Conservation (phyloP, 2,329 filamentous ascomycete species). For the Arthrobotrys sphaeroides region DNA sequence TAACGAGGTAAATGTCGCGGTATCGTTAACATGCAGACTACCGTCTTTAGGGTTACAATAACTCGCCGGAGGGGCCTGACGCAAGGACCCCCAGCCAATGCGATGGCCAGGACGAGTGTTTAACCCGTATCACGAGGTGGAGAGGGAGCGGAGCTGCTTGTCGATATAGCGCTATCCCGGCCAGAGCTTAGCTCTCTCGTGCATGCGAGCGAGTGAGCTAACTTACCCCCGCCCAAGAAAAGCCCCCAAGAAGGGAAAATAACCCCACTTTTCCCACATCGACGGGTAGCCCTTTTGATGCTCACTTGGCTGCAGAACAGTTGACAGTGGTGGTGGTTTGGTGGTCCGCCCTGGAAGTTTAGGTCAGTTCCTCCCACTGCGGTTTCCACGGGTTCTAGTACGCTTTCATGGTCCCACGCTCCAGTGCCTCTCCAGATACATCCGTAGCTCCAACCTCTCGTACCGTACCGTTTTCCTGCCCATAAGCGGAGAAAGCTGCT, state of each 20-base stretch:
- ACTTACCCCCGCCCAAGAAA: not conserved
- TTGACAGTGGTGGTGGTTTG: not conserved
- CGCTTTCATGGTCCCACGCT: not conserved
- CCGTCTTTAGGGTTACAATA: slow-evolving; percentile 48
- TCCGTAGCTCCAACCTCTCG: not conserved
- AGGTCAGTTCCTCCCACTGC: slow-evolving; percentile 44
- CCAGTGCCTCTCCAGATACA: not conserved
- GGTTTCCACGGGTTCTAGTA: not conserved
- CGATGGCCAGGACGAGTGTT: slow-evolving; percentile 3
- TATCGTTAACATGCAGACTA: slow-evolving; percentile 7
- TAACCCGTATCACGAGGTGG: slow-evolving; percentile 37
- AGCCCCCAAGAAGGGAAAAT: not conserved
- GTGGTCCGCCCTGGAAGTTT: slow-evolving; percentile 33
- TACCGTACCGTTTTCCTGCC: not conserved
- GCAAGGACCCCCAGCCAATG: slow-evolving; percentile 7
- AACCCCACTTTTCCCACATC: slow-evolving; percentile 51
- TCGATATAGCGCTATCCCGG: slow-evolving; percentile 20
- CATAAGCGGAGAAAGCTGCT: slow-evolving; percentile 31
- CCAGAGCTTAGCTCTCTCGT: slow-evolving; percentile 38
- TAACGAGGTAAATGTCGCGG: not conserved
- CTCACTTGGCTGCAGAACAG: not conserved
- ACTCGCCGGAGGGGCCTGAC: slow-evolving; percentile 24
- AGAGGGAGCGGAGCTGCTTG: too few species aligned
- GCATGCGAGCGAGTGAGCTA: not conserved
- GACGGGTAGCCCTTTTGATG: not conserved